Conservation (phyloP, 768 basidiomycete genomes). For the Daedaleopsis nitida region DNA sequence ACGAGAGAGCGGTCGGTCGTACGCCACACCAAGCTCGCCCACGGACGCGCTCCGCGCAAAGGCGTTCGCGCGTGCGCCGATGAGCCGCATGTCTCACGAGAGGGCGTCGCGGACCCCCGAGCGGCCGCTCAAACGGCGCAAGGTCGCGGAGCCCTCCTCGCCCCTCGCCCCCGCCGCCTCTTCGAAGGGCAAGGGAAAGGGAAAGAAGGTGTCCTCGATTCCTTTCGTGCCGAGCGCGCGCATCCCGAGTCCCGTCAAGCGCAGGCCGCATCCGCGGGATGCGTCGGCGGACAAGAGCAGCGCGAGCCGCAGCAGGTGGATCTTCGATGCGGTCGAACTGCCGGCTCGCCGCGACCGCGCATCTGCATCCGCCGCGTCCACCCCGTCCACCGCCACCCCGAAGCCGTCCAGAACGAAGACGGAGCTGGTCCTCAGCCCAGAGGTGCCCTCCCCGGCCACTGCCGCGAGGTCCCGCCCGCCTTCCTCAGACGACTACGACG, state of each 20-base stretch:
- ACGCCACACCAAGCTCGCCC: conserved; percentile 11
- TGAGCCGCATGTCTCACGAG: conserved; percentile 10
- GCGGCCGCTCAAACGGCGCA: conserved; percentile 10
- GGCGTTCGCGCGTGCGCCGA: background rate
- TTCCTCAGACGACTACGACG: conserved; percentile 10
- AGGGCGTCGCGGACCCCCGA: background rate
- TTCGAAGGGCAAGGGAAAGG: no score
- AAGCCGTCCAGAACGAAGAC: background rate
- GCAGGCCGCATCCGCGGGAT: background rate
- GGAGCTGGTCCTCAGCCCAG: background rate
- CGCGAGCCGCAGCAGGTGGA: background rate
- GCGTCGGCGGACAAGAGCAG: background rate
- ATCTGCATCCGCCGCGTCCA: background rate
- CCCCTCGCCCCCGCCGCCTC: background rate
- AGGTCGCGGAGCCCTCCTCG: background rate
- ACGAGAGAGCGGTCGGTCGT: background rate
- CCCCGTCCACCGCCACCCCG: background rate
- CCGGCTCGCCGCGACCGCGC: background rate
- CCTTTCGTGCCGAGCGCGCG: background rate
- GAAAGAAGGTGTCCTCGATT: no score
- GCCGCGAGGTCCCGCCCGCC: background rate
- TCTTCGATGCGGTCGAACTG: conserved; percentile 3
- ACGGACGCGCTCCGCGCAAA: conserved; percentile 5
- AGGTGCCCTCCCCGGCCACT: background rate
- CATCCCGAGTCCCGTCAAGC: background rate